Evolutionary conservation across 345 rosid genomes (phyloP).

Genomic region (Odontarrhena argentea): DNA sequence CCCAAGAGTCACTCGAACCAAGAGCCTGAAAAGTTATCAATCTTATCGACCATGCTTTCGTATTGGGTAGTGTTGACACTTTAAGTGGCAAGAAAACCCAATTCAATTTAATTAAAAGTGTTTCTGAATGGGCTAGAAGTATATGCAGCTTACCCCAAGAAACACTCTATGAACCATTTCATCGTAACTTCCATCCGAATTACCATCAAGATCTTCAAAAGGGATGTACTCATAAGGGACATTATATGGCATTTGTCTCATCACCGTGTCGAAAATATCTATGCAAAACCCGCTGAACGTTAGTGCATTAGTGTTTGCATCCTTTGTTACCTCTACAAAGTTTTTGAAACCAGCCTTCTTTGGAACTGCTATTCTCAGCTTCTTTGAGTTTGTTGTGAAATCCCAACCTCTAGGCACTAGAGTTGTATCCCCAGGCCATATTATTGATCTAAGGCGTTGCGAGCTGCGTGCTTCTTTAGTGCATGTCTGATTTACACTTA

Average conservation of each 20-base stretch:
- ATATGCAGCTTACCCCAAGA: conserved; percentile 44
- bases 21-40: no score
- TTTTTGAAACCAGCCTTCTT: conserved; percentile 43
- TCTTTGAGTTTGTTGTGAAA: conserved; percentile 47
- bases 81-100: no score
- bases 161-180: conserved; percentile 51
- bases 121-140: neutral
- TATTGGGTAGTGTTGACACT: no score
- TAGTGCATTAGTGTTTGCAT: conserved; percentile 25
- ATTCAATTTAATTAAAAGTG: no score
- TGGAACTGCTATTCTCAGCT: conserved; percentile 55
- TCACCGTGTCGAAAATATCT: conserved; percentile 48
- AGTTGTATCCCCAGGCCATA: conserved; percentile 38
- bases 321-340: conserved; percentile 45
- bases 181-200: conserved; percentile 37
- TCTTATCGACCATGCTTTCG: no score
- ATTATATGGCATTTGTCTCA: conserved; percentile 49
- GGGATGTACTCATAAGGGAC: conserved; percentile 48
- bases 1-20: no score
- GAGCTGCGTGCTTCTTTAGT: neutral
- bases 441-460: conserved; percentile 29
- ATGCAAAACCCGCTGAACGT: conserved; percentile 45
- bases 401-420: conserved; percentile 53
- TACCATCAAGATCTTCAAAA: conserved; percentile 38
- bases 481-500: conserved; percentile 12